A percentile compares a stretch with the other conserved stretches of the same genome.
Evolutionary conservation across 139 green algal genomes (phyloP).

Genomic region (Chlorella sorokiniana): DNA sequence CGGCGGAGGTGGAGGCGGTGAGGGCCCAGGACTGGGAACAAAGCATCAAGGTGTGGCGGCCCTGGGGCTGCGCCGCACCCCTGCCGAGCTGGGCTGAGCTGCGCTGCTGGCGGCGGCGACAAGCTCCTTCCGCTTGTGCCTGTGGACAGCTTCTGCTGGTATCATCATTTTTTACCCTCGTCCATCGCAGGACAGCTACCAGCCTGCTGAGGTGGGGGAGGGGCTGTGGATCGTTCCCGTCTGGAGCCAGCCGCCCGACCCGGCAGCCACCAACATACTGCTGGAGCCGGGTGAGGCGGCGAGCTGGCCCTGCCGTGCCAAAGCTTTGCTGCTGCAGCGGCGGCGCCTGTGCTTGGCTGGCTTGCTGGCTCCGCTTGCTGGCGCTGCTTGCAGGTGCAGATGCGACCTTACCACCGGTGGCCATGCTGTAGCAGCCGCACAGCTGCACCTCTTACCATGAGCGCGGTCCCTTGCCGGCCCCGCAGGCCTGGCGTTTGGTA

Average conservation of each 20-base stretch:
- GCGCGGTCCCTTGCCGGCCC: slow-evolving; percentile 20
- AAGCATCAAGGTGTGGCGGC: slow-evolving; percentile 56
- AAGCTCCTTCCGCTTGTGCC: slow-evolving; percentile 21
- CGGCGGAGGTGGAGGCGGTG: slow-evolving; percentile 55
- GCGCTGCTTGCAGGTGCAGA: too few species aligned
- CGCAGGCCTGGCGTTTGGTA: slow-evolving; percentile 91
- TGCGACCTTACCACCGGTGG: too few species aligned
- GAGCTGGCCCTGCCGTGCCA: neutral
- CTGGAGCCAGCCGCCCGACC: slow-evolving; percentile 61
- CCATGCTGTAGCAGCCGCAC: too few species aligned
- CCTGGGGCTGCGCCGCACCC: too few species aligned
- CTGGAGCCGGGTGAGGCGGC: slow-evolving; percentile 68
- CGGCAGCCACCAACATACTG: slow-evolving; percentile 66
- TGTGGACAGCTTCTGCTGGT: slow-evolving; percentile 1
- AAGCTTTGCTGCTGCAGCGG: neutral
- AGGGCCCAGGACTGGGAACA: slow-evolving; percentile 69
- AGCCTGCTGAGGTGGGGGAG: slow-evolving; percentile 33
- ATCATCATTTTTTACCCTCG: too few species aligned
- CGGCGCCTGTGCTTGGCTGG: neutral
- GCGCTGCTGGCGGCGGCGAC: slow-evolving; percentile 44
- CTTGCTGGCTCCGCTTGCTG: too few species aligned
- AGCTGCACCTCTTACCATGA: too few species aligned
- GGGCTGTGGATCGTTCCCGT: slow-evolving; percentile 76
- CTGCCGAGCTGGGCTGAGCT: too few species aligned
- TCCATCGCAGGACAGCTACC: slow-evolving; percentile 38